Percentiles rank a stretch among this genome's conserved stretches.
These are phyloP conservation scores for Dipteronia dyeriana DNA, from an alignment of 345 rosid species.

Conservation along the genomic window DNA sequence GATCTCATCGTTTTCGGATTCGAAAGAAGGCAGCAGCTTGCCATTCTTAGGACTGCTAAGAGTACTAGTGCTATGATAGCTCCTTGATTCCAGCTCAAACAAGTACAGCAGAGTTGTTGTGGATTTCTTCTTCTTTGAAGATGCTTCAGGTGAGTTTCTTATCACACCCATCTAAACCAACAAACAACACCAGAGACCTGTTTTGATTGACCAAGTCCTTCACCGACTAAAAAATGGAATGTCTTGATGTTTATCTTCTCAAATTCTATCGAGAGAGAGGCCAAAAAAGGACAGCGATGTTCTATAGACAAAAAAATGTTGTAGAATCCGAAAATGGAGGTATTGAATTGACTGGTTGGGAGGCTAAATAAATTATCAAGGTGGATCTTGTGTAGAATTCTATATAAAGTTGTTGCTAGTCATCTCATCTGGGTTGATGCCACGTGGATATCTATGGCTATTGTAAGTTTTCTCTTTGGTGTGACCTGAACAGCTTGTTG, in stretches of 20 bases:
- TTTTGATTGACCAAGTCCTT: background rate
- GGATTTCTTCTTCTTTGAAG: conserved; percentile 37
- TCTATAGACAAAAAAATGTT: conserved; percentile 28
- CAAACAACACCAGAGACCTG: background rate
- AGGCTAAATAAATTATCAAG: no score
- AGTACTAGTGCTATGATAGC: background rate
- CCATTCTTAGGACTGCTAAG: conserved; percentile 18
- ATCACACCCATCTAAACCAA: conserved; percentile 36
- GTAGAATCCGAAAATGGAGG: conserved; percentile 37
- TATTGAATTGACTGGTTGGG: background rate
- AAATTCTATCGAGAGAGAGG: conserved; percentile 19
- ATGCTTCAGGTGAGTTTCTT: conserved; percentile 34
- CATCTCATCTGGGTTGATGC: conserved; percentile 27
- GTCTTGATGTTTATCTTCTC: conserved; percentile 16
- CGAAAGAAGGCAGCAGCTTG: conserved; percentile 8
- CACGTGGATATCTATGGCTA: conserved; percentile 29
- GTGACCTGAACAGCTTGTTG: conserved; percentile 22
- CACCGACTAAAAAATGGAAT: background rate
- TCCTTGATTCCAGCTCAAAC: conserved; percentile 41
- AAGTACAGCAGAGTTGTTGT: conserved; percentile 39
- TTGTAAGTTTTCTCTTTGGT: conserved; percentile 1
- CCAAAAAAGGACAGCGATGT: conserved; percentile 34
- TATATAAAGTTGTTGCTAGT: background rate
- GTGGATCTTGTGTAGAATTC: conserved; percentile 7
- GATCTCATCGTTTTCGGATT: conserved; percentile 38